phyloP scores from a whole-genome alignment of 331 rosid species.

The Malus hybrid region DNA sequence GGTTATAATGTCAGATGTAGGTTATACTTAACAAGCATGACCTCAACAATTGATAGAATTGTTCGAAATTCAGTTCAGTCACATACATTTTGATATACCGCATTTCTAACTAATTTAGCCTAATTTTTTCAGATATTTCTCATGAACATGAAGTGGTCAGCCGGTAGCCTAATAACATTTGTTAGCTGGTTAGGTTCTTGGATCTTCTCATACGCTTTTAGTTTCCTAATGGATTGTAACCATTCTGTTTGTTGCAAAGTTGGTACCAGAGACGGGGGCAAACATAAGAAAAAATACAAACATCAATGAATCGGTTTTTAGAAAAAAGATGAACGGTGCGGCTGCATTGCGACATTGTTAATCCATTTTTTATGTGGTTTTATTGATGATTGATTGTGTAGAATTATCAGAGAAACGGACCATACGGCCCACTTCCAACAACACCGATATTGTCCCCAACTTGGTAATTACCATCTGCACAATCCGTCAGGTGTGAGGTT shows the following conservation, averaged over 20 bases:
- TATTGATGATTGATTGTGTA: neutral
- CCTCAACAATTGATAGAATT: neutral
- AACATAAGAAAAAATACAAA: slow-evolving; percentile 55
- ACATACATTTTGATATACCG: neutral
- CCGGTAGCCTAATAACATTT: slow-evolving; percentile 54
- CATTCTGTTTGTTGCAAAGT: slow-evolving; percentile 39
- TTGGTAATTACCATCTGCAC: too few species aligned
- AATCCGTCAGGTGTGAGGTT: too few species aligned
- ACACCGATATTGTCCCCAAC: too few species aligned
- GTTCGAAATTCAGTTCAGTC: neutral
- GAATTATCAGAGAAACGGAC: too few species aligned
- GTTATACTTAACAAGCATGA: neutral
- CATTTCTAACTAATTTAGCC: neutral
- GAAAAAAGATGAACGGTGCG: slow-evolving; percentile 2
- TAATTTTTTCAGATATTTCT: slow-evolving; percentile 42
- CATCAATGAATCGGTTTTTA: slow-evolving; percentile 31
- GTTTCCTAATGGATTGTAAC: slow-evolving; percentile 51
- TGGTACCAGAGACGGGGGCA: slow-evolving; percentile 54
- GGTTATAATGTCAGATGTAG: slow-evolving; percentile 88
- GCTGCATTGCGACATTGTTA: neutral
- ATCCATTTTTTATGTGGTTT: neutral
- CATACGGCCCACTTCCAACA: too few species aligned
- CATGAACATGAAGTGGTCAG: slow-evolving; percentile 58
- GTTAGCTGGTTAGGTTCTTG: slow-evolving; percentile 59
- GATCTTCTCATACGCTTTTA: slow-evolving; percentile 49